Percentiles rank a stretch among this genome's conserved stretches.
These are phyloP conservation scores for Nymphaea thermarum DNA, from an alignment of 164 flowering plant genomes.

Conservation along the genomic window DNA sequence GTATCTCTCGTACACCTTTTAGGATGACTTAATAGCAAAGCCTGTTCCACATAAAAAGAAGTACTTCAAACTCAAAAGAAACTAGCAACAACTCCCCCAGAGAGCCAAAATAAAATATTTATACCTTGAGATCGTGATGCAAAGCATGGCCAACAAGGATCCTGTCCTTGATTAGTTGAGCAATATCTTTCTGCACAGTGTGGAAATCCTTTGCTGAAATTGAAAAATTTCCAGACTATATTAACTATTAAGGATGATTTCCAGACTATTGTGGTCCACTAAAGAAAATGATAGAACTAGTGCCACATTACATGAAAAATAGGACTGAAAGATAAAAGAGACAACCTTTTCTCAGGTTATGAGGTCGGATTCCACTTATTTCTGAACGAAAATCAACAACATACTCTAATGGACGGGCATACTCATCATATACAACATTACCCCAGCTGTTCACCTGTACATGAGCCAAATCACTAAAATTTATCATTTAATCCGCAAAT, in stretches of 20 bases:
- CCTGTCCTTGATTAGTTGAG: conserved; percentile 68
- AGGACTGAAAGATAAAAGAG: no score
- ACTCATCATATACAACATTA: conserved; percentile 82
- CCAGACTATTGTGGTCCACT: no score
- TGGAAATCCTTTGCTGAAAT: conserved; percentile 67
- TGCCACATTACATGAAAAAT: no score
- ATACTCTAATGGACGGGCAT: conserved; percentile 73
- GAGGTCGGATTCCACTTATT: conserved; percentile 86
- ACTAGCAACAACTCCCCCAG: neutral
- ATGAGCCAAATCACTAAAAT: neutral
- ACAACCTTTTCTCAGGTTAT: conserved; percentile 70
- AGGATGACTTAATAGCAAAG: conserved; percentile 69
- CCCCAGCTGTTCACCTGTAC: conserved; percentile 89
- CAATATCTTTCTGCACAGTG: conserved; percentile 61
- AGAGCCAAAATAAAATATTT: neutral
- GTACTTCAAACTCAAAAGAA: neutral
- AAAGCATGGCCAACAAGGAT: conserved; percentile 93
- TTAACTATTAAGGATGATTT: no score
- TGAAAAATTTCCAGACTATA: no score
- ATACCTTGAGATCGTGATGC: conserved; percentile 80
- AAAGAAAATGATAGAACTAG: no score
- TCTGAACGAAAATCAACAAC: conserved; percentile 84
- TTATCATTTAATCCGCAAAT: neutral
- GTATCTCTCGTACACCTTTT: conserved; percentile 78
- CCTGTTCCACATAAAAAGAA: conserved; percentile 28